Evolutionary conservation across 495 filamentous ascomycete genomes (phyloP).

Genomic region (Talaromyces borbonicus): DNA sequence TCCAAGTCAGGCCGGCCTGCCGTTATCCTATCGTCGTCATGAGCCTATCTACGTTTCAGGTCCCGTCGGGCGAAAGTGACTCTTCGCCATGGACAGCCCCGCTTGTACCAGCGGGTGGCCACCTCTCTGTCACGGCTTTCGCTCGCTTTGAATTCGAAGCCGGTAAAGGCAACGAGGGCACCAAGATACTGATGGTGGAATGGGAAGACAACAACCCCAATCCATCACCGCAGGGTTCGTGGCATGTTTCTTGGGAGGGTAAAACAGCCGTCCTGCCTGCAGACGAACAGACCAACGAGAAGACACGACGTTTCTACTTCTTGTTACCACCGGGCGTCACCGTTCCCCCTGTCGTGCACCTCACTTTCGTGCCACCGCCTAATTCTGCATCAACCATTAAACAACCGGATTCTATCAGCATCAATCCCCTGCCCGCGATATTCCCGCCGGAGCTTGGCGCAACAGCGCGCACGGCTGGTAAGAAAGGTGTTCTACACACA

Average conservation of each 20-base stretch:
- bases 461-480: conserved; percentile 53
- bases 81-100: conserved; percentile 26
- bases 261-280: conserved; percentile 58
- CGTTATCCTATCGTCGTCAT: not conserved
- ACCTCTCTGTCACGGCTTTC: conserved; percentile 40
- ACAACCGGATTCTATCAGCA: conserved; percentile 27
- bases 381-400: conserved; percentile 7
- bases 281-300: conserved; percentile 44
- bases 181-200: conserved; percentile 77
- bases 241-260: conserved; percentile 70
- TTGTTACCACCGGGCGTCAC: conserved; percentile 55
- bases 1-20: not conserved
- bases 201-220: conserved; percentile 54
- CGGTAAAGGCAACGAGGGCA: conserved; percentile 66
- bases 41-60: not conserved
- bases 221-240: conserved; percentile 31
- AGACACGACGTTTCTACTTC: conserved; percentile 60
- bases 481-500: conserved; percentile 71
- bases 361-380: conserved; percentile 39
- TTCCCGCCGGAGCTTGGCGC: conserved; percentile 63
- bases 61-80: conserved; percentile 16
- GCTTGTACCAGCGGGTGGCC: conserved; percentile 11
- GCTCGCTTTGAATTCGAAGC: conserved; percentile 82
- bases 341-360: conserved; percentile 58
- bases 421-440: conserved; percentile 72